phyloP scores from a whole-genome alignment of 371 early-diverging fungal species.

The Blyttiomyces sp. region DNA sequence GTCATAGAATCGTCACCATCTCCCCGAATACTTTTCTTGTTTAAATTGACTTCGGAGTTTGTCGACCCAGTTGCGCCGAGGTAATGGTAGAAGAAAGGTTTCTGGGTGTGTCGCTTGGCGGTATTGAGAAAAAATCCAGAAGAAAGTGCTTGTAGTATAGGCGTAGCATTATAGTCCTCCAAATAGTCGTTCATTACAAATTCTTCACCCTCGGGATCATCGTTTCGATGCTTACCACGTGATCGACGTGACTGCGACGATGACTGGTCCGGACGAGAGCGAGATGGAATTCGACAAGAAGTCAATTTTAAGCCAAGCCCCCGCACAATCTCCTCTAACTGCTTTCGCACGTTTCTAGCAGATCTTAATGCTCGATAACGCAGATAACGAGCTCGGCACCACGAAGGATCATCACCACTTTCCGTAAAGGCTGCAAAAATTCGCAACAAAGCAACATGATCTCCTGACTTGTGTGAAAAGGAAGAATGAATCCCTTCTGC shows the following conservation, averaged over 20 bases:
- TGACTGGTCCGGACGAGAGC: not conserved
- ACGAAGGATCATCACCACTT: conserved; percentile 28
- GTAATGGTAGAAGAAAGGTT: conserved; percentile 73
- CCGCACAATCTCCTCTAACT: conserved; percentile 74
- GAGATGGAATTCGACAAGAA: conserved; percentile 7
- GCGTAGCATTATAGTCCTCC: conserved; percentile 38
- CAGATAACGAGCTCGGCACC: conserved; percentile 86
- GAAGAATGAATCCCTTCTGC: conserved; percentile 28
- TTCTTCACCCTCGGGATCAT: conserved; percentile 22
- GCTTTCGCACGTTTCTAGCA: conserved; percentile 82
- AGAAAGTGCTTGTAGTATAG: conserved; percentile 66
- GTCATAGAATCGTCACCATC: not conserved
- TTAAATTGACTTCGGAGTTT: conserved; percentile 14
- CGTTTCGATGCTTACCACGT: not conserved
- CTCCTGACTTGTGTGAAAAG: conserved; percentile 35
- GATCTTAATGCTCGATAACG: conserved; percentile 80
- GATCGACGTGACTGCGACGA: conserved; percentile 1
- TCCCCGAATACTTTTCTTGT: not conserved
- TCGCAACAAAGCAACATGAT: conserved; percentile 46
- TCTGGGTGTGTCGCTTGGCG: conserved; percentile 67
- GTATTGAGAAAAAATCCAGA: conserved; percentile 73
- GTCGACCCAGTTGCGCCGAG: conserved; percentile 37
- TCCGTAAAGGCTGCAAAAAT: conserved; percentile 37
- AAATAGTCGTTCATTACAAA: not conserved
- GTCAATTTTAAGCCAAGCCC: conserved; percentile 53